Evolutionary conservation across 805 yeast genomes (phyloP), one percentile per base, ranked within the genome.

Genomic region (Lipomyces orientalis): DNA sequence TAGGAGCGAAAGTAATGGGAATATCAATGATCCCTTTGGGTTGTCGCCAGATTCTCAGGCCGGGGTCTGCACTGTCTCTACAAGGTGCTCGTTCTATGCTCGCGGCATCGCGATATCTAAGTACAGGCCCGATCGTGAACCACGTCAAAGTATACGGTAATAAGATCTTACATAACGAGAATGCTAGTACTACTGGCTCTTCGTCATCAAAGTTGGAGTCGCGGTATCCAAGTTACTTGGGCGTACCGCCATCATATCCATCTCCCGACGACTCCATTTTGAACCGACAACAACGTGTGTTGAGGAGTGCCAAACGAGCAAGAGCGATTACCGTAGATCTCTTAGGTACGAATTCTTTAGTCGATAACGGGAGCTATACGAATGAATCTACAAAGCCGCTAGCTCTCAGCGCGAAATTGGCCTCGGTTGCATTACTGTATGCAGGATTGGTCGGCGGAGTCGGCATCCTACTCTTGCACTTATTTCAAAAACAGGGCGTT

Each of bases 241-340:
- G 67, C 10, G 34, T 58, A 7, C 64, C 61, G 29, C 12, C 61
- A 10, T 12, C 54, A 12, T 56, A 39, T 31, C 55, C 67, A 3
- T 25, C 66, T 2, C 66, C 66, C 2, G 66, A 63, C 33, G 66
- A 63, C 59, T n/a, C 46, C 16, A 6, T 58, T n/a, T 9, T 62
- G n/a, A 33, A 16, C 22, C 46, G 29, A 3, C 57, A 22, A 8
- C 37, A 51, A 25, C 29, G 63, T 29, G 19, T 33, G n/a, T 5
- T 16, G 49, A 8, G 22, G 49, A 22, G 39, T 49, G 10, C 12
- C 19, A 31, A 33, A 14, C 58, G 25, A 39, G 46, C 49, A 52
- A 43, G n/a, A 4, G 49, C 49, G 10, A 43, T 43, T 16, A 16
- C 49, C 9, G 49, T 3, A 43, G 49, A 43, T 22, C 49, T 7